Conservation (phyloP, 1,139 yeast species). For the Nematodospora anomalae region DNA sequence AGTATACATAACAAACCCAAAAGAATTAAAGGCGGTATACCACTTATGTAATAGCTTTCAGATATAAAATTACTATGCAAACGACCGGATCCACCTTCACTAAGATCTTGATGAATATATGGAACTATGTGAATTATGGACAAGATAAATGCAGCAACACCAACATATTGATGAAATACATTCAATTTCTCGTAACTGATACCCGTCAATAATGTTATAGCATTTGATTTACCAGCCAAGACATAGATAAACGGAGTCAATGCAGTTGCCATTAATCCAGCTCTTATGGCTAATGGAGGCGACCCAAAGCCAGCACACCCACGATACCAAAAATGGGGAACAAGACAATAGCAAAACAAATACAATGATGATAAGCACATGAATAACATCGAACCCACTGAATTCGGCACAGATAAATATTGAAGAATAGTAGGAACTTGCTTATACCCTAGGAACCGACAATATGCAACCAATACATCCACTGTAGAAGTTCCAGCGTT, state of each 20-base stretch:
- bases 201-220: constrained; percentile 53
- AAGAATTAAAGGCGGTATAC: constrained; percentile 46
- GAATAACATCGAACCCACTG: constrained; percentile 48
- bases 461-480: constrained; percentile 38
- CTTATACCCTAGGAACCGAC: constrained; percentile 50
- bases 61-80: constrained; percentile 20
- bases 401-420: constrained; percentile 50
- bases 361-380: constrained; percentile 44
- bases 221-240: constrained; percentile 54
- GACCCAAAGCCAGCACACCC: constrained; percentile 60
- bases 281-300: constrained; percentile 61
- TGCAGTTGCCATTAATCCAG: constrained; percentile 55
- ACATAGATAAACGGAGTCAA: constrained; percentile 53
- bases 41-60: constrained; percentile 26
- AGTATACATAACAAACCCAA: constrained; percentile 47
- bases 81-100: constrained; percentile 50
- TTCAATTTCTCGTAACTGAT: constrained; percentile 57
- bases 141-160: constrained; percentile 45
- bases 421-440: constrained; percentile 41
- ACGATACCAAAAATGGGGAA: constrained; percentile 58
- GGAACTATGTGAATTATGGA: constrained; percentile 57
- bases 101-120: constrained; percentile 44
- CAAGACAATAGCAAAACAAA: constrained; percentile 42
- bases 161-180: constrained; percentile 52
- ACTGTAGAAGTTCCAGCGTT: constrained; percentile 19